phyloP scores from a whole-genome alignment of 176 grass and related monocot genomes.

The Aegilops speltoides region DNA sequence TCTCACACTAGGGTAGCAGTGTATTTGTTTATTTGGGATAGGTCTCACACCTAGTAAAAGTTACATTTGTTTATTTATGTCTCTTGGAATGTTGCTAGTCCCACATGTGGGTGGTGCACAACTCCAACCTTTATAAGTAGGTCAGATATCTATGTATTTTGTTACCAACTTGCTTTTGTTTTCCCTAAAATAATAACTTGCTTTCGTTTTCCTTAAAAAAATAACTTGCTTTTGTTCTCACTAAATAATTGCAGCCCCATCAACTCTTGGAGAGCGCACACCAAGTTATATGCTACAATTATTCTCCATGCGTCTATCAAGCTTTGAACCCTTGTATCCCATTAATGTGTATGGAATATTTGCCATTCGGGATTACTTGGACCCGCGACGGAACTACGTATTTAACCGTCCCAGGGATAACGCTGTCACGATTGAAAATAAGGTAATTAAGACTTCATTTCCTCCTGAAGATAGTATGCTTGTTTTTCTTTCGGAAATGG shows the following conservation, averaged over 20 bases:
- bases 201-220: not conserved
- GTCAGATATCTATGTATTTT: not conserved
- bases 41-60: too few relatives aligned
- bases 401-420: constrained; percentile 4
- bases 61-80: too few relatives aligned
- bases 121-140: too few relatives aligned
- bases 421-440: constrained; percentile 5
- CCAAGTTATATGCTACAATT: constrained; percentile 8
- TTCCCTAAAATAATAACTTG: too few relatives aligned
- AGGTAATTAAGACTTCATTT: not conserved
- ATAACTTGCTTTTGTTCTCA: not conserved
- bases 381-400: constrained; percentile 11
- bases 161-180: not conserved
- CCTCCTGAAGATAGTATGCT: not conserved
- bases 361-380: constrained; percentile 7
- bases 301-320: not conserved
- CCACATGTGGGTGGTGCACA: too few relatives aligned
- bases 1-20: too few relatives aligned
- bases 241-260: not conserved
- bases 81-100: too few relatives aligned
- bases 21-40: too few relatives aligned
- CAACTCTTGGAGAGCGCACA: not conserved
- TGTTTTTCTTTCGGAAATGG: not conserved
- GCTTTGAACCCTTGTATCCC: not conserved
- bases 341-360: constrained; percentile 17